Conservation (phyloP, 1,139 yeast species). For the Suhomyces anneliseae region DNA sequence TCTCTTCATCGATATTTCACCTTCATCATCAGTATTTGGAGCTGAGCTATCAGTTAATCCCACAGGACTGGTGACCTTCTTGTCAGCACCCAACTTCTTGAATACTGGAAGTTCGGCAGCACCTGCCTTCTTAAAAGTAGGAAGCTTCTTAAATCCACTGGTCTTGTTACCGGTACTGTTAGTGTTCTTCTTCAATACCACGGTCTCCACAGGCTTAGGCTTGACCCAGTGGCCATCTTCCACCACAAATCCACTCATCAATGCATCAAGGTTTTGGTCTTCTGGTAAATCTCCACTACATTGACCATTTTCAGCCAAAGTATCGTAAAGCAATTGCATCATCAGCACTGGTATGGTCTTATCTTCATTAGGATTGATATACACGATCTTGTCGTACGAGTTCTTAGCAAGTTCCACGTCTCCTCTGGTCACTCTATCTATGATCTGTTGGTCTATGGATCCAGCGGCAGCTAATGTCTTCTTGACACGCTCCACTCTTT, state of each 20-base stretch:
- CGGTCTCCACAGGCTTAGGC: conserved; percentile 37
- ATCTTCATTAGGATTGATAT: conserved; percentile 58
- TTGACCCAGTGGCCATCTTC: conserved; percentile 44
- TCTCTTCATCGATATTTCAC: conserved; percentile 41
- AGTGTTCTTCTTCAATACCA: conserved; percentile 29
- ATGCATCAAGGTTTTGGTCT: conserved; percentile 55
- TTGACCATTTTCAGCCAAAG: conserved; percentile 49
- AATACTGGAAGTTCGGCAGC: conserved; percentile 6
- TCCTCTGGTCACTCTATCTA: conserved; percentile 65
- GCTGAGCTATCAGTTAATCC: conserved; percentile 49
- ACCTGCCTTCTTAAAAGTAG: conserved; percentile 14
- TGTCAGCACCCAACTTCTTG: conserved; percentile 8
- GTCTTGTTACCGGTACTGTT: conserved; percentile 1
- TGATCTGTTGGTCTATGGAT: conserved; percentile 58
- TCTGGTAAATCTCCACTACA: conserved; percentile 54
- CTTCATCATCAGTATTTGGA: conserved; percentile 35
- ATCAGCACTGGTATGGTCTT: conserved; percentile 44
- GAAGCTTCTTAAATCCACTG: conserved; percentile 13
- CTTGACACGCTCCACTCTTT: conserved; percentile 43
- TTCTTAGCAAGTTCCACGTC: conserved; percentile 48
- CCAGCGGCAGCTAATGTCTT: conserved; percentile 23
- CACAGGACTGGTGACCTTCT: conserved; percentile 15
- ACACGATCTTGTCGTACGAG: conserved; percentile 51
- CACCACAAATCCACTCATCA: conserved; percentile 63
- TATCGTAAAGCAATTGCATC: conserved; percentile 39